phyloP scores from a whole-genome alignment of 164 flowering plant species.

The Nymphaea thermarum region DNA sequence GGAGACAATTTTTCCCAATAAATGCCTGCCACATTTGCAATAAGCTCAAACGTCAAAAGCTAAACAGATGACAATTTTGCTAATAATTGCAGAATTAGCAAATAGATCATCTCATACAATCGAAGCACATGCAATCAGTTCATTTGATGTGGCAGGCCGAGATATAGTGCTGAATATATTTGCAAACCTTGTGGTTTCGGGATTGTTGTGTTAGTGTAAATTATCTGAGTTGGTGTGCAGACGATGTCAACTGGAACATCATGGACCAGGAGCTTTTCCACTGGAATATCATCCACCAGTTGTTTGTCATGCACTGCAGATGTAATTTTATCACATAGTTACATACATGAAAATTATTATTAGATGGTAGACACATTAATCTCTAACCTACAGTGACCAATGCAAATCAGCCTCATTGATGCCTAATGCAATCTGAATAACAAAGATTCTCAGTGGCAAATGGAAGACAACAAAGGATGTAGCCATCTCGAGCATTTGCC shows the following conservation, averaged over 20 bases:
- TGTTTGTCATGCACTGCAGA: constrained; percentile 70
- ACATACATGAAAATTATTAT: too few species aligned
- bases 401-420: too few species aligned
- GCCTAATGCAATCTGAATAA: too few species aligned
- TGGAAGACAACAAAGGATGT: too few species aligned
- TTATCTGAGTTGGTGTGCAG: constrained; percentile 79
- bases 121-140: neutral
- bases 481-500: too few species aligned
- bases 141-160: neutral
- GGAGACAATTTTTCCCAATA: constrained; percentile 89
- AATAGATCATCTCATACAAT: neutral
- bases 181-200: constrained; percentile 80
- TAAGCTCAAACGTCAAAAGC: neutral
- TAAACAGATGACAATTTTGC: neutral
- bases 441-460: too few species aligned
- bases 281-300: constrained; percentile 74
- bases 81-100: neutral
- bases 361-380: too few species aligned
- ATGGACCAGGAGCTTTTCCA: constrained; percentile 67
- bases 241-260: constrained; percentile 88
- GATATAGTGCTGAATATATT: neutral
- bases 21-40: constrained; percentile 34
- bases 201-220: constrained; percentile 57
- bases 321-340: neutral
- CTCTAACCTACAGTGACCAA: too few species aligned